These are phyloP conservation scores for Kondoa malvinella DNA, from an alignment of 768 basidiomycete species.

Conservation along the genomic window DNA sequence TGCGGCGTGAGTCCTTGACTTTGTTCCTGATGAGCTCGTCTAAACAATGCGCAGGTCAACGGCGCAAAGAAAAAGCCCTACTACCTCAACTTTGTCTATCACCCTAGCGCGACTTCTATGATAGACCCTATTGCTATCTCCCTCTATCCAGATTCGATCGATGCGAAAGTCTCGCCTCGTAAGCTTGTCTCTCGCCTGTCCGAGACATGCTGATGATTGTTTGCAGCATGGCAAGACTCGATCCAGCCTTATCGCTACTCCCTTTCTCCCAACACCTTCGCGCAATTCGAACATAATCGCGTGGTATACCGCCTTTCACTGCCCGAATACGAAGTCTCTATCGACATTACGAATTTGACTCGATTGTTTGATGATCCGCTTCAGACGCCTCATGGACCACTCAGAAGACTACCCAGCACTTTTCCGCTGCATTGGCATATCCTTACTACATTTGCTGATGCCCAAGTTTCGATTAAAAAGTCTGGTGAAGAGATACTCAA, in stretches of 20 bases:
- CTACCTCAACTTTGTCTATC: not conserved
- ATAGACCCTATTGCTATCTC: not conserved
- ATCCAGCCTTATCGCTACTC: not conserved
- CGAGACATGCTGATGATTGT: too few species aligned
- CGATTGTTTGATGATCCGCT: not conserved
- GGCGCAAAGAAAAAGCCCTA: not conserved
- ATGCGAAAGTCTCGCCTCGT: not conserved
- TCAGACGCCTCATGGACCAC: not conserved
- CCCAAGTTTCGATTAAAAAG: not conserved
- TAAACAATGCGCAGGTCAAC: not conserved
- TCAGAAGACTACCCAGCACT: not conserved
- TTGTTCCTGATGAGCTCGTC: not conserved
- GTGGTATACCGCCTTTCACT: not conserved
- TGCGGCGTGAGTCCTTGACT: not conserved
- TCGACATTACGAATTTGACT: not conserved
- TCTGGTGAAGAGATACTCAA: not conserved
- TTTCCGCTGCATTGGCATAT: not conserved
- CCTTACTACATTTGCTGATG: not conserved
- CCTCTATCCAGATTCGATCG: not conserved
- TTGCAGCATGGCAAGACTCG: not conserved
- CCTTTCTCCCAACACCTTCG: not conserved
- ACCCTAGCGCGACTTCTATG: not conserved
- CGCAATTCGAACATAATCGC: not conserved
- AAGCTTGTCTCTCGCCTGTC: not conserved
- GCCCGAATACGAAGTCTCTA: not conserved